A percentile compares a stretch with the other conserved stretches of the same genome.
Evolutionary conservation across 768 basidiomycete genomes (phyloP).

Genomic region (Exsudoporus frostii): DNA sequence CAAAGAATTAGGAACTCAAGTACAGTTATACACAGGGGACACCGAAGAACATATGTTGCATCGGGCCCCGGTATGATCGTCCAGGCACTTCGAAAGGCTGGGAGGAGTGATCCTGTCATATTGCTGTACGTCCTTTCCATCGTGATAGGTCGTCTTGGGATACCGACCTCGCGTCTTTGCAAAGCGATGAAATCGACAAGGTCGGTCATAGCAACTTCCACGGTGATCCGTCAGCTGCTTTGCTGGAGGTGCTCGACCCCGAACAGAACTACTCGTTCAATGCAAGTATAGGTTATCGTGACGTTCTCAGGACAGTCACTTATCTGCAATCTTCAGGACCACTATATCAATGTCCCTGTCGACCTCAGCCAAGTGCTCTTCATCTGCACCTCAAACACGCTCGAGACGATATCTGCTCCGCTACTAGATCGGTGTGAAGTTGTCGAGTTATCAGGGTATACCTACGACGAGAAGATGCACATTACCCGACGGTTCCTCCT

Average conservation of each 20-base stretch:
- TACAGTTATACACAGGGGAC: conserved; percentile 37
- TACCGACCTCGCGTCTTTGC: background rate
- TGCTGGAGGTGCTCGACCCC: conserved; percentile 91
- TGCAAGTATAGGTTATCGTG: conserved; percentile 35
- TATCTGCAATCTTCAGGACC: conserved; percentile 54
- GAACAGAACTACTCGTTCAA: conserved; percentile 88
- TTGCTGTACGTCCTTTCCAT: conserved; percentile 45
- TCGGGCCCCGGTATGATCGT: conserved; percentile 83
- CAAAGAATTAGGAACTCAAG: conserved; percentile 3
- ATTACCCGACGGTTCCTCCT: conserved; percentile 86
- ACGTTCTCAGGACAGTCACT: background rate
- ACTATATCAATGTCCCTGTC: conserved; percentile 87
- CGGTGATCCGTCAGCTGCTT: conserved; percentile 86
- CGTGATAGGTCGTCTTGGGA: background rate
- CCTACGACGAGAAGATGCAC: conserved; percentile 87
- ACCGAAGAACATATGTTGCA: conserved; percentile 87
- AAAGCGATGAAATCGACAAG: conserved; percentile 86
- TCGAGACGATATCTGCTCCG: conserved; percentile 86
- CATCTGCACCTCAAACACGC: conserved; percentile 88
- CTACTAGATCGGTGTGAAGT: conserved; percentile 89
- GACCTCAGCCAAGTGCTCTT: conserved; percentile 88
- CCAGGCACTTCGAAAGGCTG: conserved; percentile 82
- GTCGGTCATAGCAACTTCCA: conserved; percentile 84
- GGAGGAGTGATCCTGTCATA: conserved; percentile 75
- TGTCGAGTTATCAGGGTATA: conserved; percentile 81